A percentile compares a stretch with the other conserved stretches of the same genome.
phyloP scores from a whole-genome alignment of 2,329 filamentous ascomycete species.

The Pestalotiopsis sp. region DNA sequence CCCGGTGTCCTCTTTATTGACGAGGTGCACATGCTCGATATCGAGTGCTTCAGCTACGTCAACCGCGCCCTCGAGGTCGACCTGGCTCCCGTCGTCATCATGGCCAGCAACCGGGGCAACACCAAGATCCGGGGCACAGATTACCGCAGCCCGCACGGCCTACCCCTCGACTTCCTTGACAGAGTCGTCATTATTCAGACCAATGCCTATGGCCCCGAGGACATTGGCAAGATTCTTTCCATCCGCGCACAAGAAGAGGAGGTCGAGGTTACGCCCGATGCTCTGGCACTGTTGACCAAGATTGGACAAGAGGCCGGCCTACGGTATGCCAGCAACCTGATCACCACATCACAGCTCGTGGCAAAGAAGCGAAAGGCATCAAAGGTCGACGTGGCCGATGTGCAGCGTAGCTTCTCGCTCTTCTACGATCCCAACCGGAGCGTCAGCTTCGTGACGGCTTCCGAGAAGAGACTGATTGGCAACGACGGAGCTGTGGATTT shows the following conservation, averaged over 20 bases:
- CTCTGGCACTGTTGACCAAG: constrained; percentile 90
- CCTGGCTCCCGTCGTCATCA: constrained; percentile 95
- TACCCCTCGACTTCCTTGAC: constrained; percentile 95
- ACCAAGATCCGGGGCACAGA: constrained; percentile 91
- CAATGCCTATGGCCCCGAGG: constrained; percentile 77
- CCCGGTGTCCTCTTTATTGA: constrained; percentile 98
- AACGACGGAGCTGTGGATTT: constrained; percentile 82
- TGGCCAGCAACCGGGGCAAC: constrained; percentile 95
- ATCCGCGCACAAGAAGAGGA: constrained; percentile 97
- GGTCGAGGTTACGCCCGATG: constrained; percentile 86
- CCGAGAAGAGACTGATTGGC: constrained; percentile 90
- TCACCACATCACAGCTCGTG: constrained; percentile 89
- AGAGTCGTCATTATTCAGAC: constrained; percentile 96
- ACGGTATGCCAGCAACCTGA: constrained; percentile 96
- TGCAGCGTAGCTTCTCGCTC: constrained; percentile 89
- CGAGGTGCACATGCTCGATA: constrained; percentile 99
- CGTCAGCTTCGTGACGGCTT: constrained; percentile 87
- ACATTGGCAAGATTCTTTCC: constrained; percentile 89
- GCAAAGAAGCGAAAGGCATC: constrained; percentile 83
- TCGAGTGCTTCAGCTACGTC: constrained; percentile 98
- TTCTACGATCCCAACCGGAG: constrained; percentile 91
- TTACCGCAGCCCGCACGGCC: constrained; percentile 89
- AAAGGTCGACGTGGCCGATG: constrained; percentile 83
- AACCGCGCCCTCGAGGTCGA: constrained; percentile 96
- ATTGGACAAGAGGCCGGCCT: constrained; percentile 92